Conservation (phyloP, 805 yeast species). For the Isabelozyma gotoi region DNA sequence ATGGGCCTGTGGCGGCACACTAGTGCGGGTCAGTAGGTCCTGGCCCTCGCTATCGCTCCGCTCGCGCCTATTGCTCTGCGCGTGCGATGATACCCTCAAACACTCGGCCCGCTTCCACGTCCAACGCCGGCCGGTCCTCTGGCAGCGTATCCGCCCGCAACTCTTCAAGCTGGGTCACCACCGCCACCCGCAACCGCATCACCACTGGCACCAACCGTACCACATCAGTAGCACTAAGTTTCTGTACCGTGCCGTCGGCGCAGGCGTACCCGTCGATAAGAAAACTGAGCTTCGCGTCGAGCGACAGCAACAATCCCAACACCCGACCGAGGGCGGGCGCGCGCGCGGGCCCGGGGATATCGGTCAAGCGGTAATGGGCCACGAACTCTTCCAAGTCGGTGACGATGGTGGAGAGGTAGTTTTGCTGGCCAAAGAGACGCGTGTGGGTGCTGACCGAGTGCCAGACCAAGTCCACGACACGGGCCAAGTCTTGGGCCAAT, state of each 20-base stretch:
- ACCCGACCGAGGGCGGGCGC: conserved; percentile 10
- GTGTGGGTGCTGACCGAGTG: conserved; percentile 22
- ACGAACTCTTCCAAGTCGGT: conserved; percentile 43
- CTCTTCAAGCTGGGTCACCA: conserved; percentile 25
- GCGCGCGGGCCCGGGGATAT: conserved; percentile 2
- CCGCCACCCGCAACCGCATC: conserved; percentile 28
- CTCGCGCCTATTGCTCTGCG: neutral
- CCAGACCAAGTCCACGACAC: conserved; percentile 32
- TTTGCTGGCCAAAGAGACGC: conserved; percentile 32
- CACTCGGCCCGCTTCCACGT: conserved; percentile 35
- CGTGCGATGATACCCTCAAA: conserved; percentile 39
- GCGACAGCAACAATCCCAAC: conserved; percentile 27
- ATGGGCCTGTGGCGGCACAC: too few relatives aligned
- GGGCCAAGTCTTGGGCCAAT: conserved; percentile 23
- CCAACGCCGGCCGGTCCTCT: conserved; percentile 19
- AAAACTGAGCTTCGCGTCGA: conserved; percentile 31
- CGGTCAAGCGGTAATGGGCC: conserved; percentile 22
- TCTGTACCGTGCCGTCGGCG: conserved; percentile 1
- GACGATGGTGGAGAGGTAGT: conserved; percentile 33
- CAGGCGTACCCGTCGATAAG: conserved; percentile 34
- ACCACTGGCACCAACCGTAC: conserved; percentile 33
- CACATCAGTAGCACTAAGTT: conserved; percentile 29
- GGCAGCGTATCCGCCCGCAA: conserved; percentile 8
- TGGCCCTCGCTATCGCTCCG: too few relatives aligned
- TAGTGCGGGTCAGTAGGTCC: too few relatives aligned